Evolutionary conservation across 257 asterid species (phyloP).

Genomic region (Solanum piurae): DNA sequence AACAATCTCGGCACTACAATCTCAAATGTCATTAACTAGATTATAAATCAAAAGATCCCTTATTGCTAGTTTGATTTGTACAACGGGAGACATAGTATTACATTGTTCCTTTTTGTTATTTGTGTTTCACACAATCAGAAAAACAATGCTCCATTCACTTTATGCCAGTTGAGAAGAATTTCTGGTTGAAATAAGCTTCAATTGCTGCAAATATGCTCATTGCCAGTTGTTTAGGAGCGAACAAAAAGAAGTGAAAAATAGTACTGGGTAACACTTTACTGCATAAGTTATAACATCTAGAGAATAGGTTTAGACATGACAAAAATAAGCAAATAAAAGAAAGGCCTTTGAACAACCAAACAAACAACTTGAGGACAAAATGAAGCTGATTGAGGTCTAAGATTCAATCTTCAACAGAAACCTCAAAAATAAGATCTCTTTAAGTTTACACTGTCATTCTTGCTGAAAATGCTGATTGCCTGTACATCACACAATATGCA

Average conservation of each 20-base stretch:
- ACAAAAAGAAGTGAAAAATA: not conserved
- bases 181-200: not conserved
- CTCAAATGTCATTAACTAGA: not conserved
- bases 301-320: not conserved
- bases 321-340: not conserved
- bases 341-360: not conserved
- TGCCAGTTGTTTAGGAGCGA: not conserved
- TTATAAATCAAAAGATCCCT: not conserved
- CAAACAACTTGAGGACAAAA: not conserved
- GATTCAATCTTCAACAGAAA: not conserved
- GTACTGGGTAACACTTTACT: not conserved
- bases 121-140: not conserved
- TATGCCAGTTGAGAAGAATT: not conserved
- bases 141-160: not conserved
- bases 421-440: not conserved
- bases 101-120: not conserved
- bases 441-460: not conserved
- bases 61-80: not conserved
- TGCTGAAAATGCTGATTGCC: not conserved
- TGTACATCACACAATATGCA: not conserved
- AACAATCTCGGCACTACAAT: not conserved
- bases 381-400: not conserved
- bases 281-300: not conserved
- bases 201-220: not conserved
- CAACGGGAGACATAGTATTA: not conserved